Percentiles rank a stretch among this genome's conserved stretches.
These are phyloP conservation scores for Colletotrichum camelliae DNA, from an alignment of 2,329 filamentous ascomycete species.

Conservation along the genomic window DNA sequence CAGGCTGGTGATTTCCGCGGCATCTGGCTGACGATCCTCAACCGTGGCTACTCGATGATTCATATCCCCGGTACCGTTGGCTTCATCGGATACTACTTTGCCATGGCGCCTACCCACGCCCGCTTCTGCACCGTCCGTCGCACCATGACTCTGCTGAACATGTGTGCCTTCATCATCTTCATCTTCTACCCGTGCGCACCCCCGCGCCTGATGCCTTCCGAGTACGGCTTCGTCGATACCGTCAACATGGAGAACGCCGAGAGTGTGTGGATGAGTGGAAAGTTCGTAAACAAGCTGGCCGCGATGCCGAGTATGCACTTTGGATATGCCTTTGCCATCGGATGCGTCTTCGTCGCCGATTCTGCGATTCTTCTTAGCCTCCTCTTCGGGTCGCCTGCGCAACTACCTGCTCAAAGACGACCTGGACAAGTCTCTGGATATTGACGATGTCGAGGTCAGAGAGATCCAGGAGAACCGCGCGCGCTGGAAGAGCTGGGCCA, in stretches of 20 bases:
- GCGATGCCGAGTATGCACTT: slow-evolving; percentile 65
- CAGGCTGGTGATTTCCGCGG: slow-evolving; percentile 18
- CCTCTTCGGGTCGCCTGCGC: slow-evolving; percentile 31
- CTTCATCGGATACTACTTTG: slow-evolving; percentile 70
- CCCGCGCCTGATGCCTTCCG: slow-evolving; percentile 61
- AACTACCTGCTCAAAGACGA: slow-evolving; percentile 17
- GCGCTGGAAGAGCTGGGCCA: slow-evolving; percentile 31
- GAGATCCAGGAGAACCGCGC: slow-evolving; percentile 26
- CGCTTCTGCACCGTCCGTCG: slow-evolving; percentile 41
- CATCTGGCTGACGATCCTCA: slow-evolving; percentile 54
- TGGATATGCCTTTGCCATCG: slow-evolving; percentile 60
- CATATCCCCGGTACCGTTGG: slow-evolving; percentile 67
- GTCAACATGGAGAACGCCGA: slow-evolving; percentile 56
- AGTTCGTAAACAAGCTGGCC: slow-evolving; percentile 63
- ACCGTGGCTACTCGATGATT: slow-evolving; percentile 64
- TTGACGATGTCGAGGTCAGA: slow-evolving; percentile 24
- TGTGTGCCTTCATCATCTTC: slow-evolving; percentile 65
- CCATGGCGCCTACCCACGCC: slow-evolving; percentile 49
- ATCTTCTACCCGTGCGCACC: slow-evolving; percentile 71
- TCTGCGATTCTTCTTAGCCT: slow-evolving; percentile 51
- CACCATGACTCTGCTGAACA: slow-evolving; percentile 62
- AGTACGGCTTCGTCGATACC: slow-evolving; percentile 67
- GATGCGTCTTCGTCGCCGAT: slow-evolving; percentile 58
- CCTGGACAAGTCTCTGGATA: slow-evolving; percentile 17
- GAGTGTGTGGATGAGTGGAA: slow-evolving; percentile 70